A percentile compares a stretch with the other conserved stretches of the same genome.
Conservation (phyloP, 108 stramenopile genomes). For the Cyclotella kingstonii region DNA sequence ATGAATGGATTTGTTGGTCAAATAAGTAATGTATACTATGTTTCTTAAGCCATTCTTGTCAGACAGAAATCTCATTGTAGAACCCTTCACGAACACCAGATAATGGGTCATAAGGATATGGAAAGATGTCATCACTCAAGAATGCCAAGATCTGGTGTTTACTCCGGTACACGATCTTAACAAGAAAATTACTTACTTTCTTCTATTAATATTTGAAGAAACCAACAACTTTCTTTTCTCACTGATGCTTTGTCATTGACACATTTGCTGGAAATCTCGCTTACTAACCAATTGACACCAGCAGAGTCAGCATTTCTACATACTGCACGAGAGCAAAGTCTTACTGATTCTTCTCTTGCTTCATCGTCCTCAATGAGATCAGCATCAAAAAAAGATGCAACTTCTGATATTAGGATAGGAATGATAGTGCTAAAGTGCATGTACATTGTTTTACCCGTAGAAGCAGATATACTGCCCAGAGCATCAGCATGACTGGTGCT, state of each 20-base stretch:
- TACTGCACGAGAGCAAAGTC: slow-evolving; percentile 63
- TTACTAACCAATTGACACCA: slow-evolving; percentile 80
- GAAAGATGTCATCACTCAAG: slow-evolving; percentile 10
- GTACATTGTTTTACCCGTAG: slow-evolving; percentile 83
- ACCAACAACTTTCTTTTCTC: slow-evolving; percentile 75
- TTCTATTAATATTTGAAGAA: slow-evolving; percentile 65
- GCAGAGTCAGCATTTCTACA: slow-evolving; percentile 63
- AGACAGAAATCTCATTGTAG: slow-evolving; percentile 24
- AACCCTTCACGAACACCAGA: slow-evolving; percentile 11
- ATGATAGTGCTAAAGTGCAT: slow-evolving; percentile 80
- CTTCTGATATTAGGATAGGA: slow-evolving; percentile 65
- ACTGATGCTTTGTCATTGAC: slow-evolving; percentile 70
- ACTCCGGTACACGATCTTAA: background rate
- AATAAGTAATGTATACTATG: background rate
- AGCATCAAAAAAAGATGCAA: slow-evolving; percentile 54
- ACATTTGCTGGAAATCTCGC: slow-evolving; percentile 76
- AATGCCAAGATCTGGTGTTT: background rate
- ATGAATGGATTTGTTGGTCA: slow-evolving; percentile 1
- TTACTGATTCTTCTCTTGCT: slow-evolving; percentile 51
- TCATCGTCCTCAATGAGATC: slow-evolving; percentile 55
- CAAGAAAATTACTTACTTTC: slow-evolving; percentile 69
- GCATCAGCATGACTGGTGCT: slow-evolving; percentile 83
- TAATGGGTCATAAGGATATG: slow-evolving; percentile 6
- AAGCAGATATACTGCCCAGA: slow-evolving; percentile 84
- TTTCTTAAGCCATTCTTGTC: background rate